These are phyloP conservation scores for Podila epicladia DNA, from an alignment of 192 early-diverging fungal genomes.

Conservation along the genomic window DNA sequence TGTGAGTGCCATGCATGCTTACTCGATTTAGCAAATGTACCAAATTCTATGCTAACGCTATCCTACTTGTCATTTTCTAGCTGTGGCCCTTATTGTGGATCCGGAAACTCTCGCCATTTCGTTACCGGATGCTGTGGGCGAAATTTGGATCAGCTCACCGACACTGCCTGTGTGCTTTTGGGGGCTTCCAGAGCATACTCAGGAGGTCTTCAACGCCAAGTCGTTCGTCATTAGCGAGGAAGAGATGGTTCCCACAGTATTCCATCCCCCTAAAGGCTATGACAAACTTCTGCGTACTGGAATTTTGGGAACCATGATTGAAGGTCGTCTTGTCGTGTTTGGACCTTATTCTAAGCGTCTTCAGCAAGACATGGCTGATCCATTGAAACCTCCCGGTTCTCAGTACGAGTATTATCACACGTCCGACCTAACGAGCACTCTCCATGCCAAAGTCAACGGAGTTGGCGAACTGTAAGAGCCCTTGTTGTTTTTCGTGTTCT, in stretches of 20 bases:
- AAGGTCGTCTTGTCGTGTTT: conserved; percentile 75
- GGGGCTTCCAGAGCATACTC: conserved; percentile 75
- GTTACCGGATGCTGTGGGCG: conserved; percentile 73
- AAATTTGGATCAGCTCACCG: conserved; percentile 81
- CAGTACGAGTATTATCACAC: conserved; percentile 46
- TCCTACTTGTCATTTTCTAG: conserved; percentile 20
- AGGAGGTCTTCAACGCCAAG: conserved; percentile 72
- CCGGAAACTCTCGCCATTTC: conserved; percentile 79
- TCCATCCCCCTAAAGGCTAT: conserved; percentile 33
- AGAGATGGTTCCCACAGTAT: conserved; percentile 48
- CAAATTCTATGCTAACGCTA: background rate
- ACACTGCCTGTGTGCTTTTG: conserved; percentile 73
- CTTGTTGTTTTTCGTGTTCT: background rate
- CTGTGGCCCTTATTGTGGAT: conserved; percentile 75
- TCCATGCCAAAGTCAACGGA: conserved; percentile 23
- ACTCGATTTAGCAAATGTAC: background rate
- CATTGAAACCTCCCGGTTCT: conserved; percentile 26
- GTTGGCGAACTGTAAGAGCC: conserved; percentile 53
- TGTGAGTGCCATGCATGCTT: conserved; percentile 28
- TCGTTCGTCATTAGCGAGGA: conserved; percentile 57
- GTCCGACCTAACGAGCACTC: conserved; percentile 35
- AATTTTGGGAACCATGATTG: conserved; percentile 71
- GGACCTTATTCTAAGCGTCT: conserved; percentile 77
- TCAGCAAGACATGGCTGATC: conserved; percentile 53
- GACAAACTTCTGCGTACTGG: conserved; percentile 72